Conservation (phyloP, 1,284 basidiomycete species). For the Gastroboletus turbinatus region DNA sequence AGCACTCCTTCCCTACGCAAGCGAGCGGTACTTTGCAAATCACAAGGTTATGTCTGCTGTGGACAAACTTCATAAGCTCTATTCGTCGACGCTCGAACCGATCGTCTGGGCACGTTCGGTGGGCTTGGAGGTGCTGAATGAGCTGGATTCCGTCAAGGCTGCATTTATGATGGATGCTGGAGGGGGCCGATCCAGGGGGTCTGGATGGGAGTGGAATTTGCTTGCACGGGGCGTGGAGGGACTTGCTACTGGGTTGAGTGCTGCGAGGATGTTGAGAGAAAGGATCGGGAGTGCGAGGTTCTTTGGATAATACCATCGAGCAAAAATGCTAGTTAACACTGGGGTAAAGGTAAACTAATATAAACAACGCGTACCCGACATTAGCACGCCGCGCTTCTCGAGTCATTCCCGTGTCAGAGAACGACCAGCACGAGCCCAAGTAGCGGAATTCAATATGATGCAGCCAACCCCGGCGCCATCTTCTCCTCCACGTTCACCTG, state of each 20-base stretch:
- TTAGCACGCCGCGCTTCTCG: no score
- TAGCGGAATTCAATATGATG: constrained; percentile 34
- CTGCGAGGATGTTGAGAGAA: constrained; percentile 30
- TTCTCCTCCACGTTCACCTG: constrained; percentile 33
- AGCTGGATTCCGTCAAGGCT: constrained; percentile 79
- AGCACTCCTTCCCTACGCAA: constrained; percentile 73
- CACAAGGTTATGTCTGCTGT: constrained; percentile 81
- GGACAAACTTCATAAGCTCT: constrained; percentile 89
- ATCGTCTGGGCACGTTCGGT: constrained; percentile 85
- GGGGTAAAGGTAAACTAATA: constrained; percentile 8
- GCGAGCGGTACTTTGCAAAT: constrained; percentile 81
- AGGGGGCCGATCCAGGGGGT: constrained; percentile 27
- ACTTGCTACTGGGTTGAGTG: constrained; percentile 29
- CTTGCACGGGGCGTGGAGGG: constrained; percentile 40
- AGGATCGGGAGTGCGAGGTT: constrained; percentile 15
- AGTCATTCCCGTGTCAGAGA: not conserved
- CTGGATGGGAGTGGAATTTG: constrained; percentile 36
- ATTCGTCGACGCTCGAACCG: constrained; percentile 62
- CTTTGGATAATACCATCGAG: not conserved
- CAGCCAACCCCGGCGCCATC: constrained; percentile 60
- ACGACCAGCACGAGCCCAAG: not conserved
- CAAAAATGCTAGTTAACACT: not conserved
- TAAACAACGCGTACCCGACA: constrained; percentile 20
- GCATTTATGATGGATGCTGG: constrained; percentile 84
- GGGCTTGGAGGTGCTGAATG: constrained; percentile 90